A percentile compares a stretch with the other conserved stretches of the same genome.
phyloP scores from a whole-genome alignment of 2,329 filamentous ascomycete species.

The Fusarium mangiferae region DNA sequence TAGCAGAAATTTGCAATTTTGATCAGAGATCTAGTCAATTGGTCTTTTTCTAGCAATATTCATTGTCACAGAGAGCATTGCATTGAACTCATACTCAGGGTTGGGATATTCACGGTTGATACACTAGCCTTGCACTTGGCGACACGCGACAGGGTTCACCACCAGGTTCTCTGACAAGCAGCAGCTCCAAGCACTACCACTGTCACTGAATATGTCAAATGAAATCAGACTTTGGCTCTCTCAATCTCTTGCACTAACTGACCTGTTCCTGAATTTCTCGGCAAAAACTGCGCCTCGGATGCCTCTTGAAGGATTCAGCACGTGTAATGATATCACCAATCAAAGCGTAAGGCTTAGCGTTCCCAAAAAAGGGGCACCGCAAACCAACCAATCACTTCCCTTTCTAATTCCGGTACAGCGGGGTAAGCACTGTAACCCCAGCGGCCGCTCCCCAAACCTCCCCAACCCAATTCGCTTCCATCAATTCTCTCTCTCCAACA shows the following conservation, averaged over 20 bases:
- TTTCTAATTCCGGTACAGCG: background rate
- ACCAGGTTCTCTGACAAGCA: too few relatives aligned
- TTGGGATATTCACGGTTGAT: rapidly evolving
- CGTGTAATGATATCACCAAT: background rate
- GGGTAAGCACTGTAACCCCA: background rate
- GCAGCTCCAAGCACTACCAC: background rate
- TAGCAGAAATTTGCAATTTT: too few relatives aligned
- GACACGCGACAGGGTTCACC: too few relatives aligned
- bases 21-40: too few relatives aligned
- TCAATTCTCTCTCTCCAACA: background rate
- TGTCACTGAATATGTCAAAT: rapidly evolving
- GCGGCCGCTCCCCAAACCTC: background rate
- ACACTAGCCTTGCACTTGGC: background rate
- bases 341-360: constrained; percentile 1
- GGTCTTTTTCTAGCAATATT: too few relatives aligned
- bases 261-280: background rate
- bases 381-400: background rate
- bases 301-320: background rate
- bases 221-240: rapidly evolving
- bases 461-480: background rate
- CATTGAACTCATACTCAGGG: too few relatives aligned
- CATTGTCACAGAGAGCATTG: rapidly evolving
- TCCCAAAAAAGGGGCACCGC: background rate
- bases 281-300: background rate
- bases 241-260: rapidly evolving